phyloP scores from a whole-genome alignment of 768 basidiomycete species.

The Rhodotorula paludigena region DNA sequence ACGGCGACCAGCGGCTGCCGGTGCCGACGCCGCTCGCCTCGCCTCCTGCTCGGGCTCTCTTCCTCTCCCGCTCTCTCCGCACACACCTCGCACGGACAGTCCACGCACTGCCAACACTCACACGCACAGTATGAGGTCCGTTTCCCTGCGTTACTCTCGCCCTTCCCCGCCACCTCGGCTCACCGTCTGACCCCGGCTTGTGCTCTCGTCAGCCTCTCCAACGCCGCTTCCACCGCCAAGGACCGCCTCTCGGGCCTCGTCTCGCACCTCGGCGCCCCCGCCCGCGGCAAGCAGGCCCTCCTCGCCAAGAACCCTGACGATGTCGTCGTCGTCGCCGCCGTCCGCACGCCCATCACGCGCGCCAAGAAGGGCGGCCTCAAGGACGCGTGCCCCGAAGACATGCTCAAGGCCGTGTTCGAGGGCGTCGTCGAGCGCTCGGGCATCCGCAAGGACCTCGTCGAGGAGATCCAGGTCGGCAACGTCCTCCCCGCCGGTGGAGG shows the following conservation, averaged over 20 bases:
- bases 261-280: constrained; percentile 18
- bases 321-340: constrained; percentile 78
- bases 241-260: constrained; percentile 28
- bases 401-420: constrained; percentile 75
- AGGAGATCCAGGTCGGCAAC: constrained; percentile 56
- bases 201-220: too few relatives aligned
- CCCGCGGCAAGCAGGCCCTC: constrained; percentile 26
- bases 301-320: constrained; percentile 27
- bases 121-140: too few relatives aligned
- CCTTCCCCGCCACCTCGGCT: too few relatives aligned
- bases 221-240: constrained; percentile 14
- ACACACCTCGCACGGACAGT: too few relatives aligned
- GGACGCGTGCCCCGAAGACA: constrained; percentile 75
- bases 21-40: too few relatives aligned
- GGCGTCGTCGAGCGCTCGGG: constrained; percentile 62
- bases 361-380: constrained; percentile 86
- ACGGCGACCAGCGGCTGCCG: too few relatives aligned
- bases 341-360: constrained; percentile 81
- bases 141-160: too few relatives aligned
- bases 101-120: too few relatives aligned
- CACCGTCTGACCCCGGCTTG: too few relatives aligned
- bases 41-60: too few relatives aligned
- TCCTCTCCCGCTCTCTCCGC: too few relatives aligned
- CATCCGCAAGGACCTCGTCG: constrained; percentile 38
- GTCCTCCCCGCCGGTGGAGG: constrained; percentile 83